Percentiles rank a stretch among this genome's conserved stretches.
Conservation (phyloP, 345 rosid species). For the Acer campestre region DNA sequence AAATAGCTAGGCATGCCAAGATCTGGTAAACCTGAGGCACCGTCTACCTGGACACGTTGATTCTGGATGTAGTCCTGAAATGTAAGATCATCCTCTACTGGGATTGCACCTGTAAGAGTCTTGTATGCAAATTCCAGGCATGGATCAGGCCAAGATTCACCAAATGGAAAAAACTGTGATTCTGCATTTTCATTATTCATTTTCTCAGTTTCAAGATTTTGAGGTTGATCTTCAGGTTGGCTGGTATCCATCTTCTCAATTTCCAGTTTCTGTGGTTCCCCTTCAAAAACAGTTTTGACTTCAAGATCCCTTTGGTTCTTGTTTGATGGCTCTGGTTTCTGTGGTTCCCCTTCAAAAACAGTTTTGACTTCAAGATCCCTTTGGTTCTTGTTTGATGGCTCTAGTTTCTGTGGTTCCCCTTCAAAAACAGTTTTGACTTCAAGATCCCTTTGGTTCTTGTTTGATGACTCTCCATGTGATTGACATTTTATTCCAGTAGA, state of each 20-base stretch:
- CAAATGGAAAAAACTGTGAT: constrained; percentile 19
- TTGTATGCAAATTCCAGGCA: constrained; percentile 51
- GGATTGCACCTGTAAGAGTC: constrained; percentile 42
- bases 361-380: constrained; percentile 18
- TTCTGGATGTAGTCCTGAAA: constrained; percentile 45
- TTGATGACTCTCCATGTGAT: constrained; percentile 14
- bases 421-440: constrained; percentile 12
- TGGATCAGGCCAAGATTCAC: constrained; percentile 47
- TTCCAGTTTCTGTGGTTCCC: constrained; percentile 5
- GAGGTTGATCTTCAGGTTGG: constrained; percentile 13
- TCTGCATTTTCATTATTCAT: constrained; percentile 20
- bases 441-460: constrained; percentile 15
- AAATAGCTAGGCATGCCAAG: constrained; percentile 35
- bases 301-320: constrained; percentile 16
- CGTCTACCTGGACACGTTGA: constrained; percentile 28
- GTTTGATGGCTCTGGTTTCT: constrained; percentile 9
- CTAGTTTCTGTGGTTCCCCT: constrained; percentile 7
- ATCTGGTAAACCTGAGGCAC: constrained; percentile 35
- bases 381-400: no score
- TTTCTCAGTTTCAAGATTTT: constrained; percentile 11
- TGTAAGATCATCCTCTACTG: constrained; percentile 36
- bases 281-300: constrained; percentile 11
- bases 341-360: constrained; percentile 4
- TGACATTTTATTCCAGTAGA: not conserved
- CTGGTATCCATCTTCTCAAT: constrained; percentile 5